Base-by-base conservation (phyloP, 345 rosid genomes). In the Hibiscus mutabilis region DNA sequence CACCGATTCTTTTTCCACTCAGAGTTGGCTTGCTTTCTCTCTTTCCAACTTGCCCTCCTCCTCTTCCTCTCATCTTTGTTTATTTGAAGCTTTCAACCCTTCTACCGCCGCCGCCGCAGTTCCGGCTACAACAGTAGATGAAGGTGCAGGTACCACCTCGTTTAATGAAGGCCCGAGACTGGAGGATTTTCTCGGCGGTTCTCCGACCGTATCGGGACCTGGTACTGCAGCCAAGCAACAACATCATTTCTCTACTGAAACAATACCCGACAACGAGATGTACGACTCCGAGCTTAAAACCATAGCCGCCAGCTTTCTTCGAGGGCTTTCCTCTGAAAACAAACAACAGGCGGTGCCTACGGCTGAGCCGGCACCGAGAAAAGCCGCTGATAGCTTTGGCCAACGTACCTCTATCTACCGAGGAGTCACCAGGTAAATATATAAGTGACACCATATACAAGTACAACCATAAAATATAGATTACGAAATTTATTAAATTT, bases 361-460 rank as follows among this genome's bases (percentile, higher is more conserved):
- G 21, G 85, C 77, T 69, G 63, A 73, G 29, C 72, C 84, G 4
- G 60, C 83, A 18, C 82, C 90, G 0, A 90, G 83, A 79, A 91
- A 86, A 79, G 69, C 83, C 59, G 79, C 60, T 2, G 95, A 91
- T 35, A 87, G 86, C 40, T 92, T 89, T 18, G 98, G 98, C 60
- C 98, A 93, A 70, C 91, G 98, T 49, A 93, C 98, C 31, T 93
- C 98, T 22, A 89, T 91, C 62, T 91, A 86, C 80, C 79, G 98
- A 49, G 98, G 98, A 3, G 98, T 93, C 59, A 93, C 98, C 25
- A 81, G 95, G 98, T 92, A 61, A 69, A 13, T 16, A 49, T 8
- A 49, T 49, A 49, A 49, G 6, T 49, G 55, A 49, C 8, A 16
- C 6, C 2, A 15, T 4, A 15, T 15, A 5, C 18, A 47, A 0